Percentiles rank a stretch among this genome's conserved stretches.
These are phyloP conservation scores for Arctostaphylos glauca DNA, from an alignment of 148 eudicot species.

Conservation along the genomic window DNA sequence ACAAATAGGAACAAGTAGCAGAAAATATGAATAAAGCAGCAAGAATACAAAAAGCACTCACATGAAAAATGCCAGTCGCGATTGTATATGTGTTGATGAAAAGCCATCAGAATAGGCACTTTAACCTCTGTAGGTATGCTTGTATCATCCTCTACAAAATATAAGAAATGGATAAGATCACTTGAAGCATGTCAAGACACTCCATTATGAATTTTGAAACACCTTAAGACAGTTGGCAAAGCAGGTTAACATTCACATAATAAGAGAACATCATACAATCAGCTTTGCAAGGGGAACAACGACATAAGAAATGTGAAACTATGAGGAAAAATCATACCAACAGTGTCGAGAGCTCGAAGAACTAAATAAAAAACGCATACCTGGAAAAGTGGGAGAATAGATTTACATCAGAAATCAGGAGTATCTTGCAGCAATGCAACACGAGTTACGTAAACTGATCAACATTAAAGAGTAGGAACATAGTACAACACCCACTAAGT, in stretches of 20 bases:
- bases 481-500: background rate
- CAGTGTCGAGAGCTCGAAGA: slow-evolving; percentile 95
- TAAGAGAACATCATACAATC: background rate
- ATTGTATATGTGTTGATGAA: slow-evolving; percentile 75
- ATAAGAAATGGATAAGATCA: slow-evolving; percentile 15
- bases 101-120: slow-evolving; percentile 71
- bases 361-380: slow-evolving; percentile 91
- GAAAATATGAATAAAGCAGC: background rate
- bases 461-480: background rate
- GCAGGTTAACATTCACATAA: background rate
- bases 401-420: background rate
- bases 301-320: background rate
- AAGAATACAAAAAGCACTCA: slow-evolving; percentile 34
- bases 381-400: slow-evolving; percentile 32
- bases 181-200: background rate
- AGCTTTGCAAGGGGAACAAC: background rate
- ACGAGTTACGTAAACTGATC: background rate
- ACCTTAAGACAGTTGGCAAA: background rate
- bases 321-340: slow-evolving; percentile 52
- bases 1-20: background rate
- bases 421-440: background rate
- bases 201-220: background rate
- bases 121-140: slow-evolving; percentile 78
- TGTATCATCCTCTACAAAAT: slow-evolving; percentile 82
- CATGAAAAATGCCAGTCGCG: slow-evolving; percentile 88